Evolutionary conservation across 1,284 basidiomycete genomes (phyloP).

Genomic region (Rhodotorula sp.): DNA sequence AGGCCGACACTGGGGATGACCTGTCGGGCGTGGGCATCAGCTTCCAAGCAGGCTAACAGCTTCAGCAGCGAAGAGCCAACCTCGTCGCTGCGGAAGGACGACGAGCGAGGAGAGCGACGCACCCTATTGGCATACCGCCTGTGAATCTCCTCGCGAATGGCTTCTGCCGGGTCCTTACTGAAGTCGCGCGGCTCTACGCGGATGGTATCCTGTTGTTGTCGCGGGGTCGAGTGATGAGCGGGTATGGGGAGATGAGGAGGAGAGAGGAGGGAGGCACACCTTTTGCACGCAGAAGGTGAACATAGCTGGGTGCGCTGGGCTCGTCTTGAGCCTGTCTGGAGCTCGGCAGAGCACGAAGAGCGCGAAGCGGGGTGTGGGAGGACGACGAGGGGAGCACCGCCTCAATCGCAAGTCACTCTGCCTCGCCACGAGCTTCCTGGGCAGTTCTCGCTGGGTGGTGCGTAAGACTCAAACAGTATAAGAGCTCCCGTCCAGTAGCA

Average conservation of each 20-base stretch:
- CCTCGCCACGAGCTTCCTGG: no score
- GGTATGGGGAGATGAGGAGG: not conserved
- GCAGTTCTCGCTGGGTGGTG: no score
- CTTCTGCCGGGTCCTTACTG: slow-evolving; percentile 67
- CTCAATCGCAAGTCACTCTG: not conserved
- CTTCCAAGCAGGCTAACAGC: no score
- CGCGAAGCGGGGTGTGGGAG: not conserved
- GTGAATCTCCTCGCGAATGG: slow-evolving; percentile 77
- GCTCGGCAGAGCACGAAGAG: not conserved
- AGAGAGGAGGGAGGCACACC: not conserved
- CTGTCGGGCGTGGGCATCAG: slow-evolving; percentile 47
- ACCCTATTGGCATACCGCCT: slow-evolving; percentile 85
- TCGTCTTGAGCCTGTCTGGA: not conserved
- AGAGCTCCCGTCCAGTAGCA: no score
- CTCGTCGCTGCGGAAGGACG: not conserved
- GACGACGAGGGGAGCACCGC: slow-evolving; percentile 2
- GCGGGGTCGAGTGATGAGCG: not conserved
- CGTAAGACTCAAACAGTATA: no score
- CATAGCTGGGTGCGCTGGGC: slow-evolving; percentile 7
- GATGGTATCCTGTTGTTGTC: slow-evolving; percentile 66
- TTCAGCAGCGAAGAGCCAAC: not conserved
- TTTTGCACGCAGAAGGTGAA: slow-evolving; percentile 43
- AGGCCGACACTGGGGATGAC: slow-evolving; percentile 90
- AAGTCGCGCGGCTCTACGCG: slow-evolving; percentile 75
- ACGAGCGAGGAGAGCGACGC: not conserved